These are phyloP conservation scores for Agrocybe chaxingu DNA, from an alignment of 768 basidiomycete genomes.

Conservation along the genomic window DNA sequence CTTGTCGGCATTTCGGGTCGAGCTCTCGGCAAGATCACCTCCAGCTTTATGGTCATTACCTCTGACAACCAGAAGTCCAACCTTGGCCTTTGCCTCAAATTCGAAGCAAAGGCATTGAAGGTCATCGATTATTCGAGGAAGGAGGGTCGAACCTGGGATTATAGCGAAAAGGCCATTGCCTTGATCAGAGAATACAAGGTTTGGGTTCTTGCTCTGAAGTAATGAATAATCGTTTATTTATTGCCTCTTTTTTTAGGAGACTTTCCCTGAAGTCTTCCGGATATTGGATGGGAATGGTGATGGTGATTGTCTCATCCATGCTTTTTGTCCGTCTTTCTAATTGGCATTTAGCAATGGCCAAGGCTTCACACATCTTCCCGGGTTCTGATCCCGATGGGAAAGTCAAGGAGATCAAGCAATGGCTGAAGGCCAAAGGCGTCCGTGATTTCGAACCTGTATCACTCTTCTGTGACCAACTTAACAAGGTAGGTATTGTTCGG, in stretches of 20 bases:
- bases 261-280: constrained; percentile 82
- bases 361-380: constrained; percentile 56
- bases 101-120: constrained; percentile 90
- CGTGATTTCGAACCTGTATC: constrained; percentile 91
- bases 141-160: constrained; percentile 87
- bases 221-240: neutral
- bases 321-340: constrained; percentile 3
- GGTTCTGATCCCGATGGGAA: constrained; percentile 61
- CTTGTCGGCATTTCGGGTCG: constrained; percentile 72
- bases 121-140: constrained; percentile 91
- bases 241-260: constrained; percentile 37
- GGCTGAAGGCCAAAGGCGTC: constrained; percentile 86
- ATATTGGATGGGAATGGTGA: constrained; percentile 71
- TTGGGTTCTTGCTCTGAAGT: neutral
- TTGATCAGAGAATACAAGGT: constrained; percentile 86
- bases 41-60: constrained; percentile 86
- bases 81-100: constrained; percentile 92
- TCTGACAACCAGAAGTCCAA: constrained; percentile 80
- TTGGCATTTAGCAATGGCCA: constrained; percentile 61
- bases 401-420: constrained; percentile 75
- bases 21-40: constrained; percentile 86
- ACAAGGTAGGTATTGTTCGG: constrained; percentile 53
- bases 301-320: constrained; percentile 41
- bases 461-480: constrained; percentile 86
- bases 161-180: constrained; percentile 80